These are phyloP conservation scores for Nemania diffusa DNA, from an alignment of 2,329 filamentous ascomycete genomes.

Conservation along the genomic window DNA sequence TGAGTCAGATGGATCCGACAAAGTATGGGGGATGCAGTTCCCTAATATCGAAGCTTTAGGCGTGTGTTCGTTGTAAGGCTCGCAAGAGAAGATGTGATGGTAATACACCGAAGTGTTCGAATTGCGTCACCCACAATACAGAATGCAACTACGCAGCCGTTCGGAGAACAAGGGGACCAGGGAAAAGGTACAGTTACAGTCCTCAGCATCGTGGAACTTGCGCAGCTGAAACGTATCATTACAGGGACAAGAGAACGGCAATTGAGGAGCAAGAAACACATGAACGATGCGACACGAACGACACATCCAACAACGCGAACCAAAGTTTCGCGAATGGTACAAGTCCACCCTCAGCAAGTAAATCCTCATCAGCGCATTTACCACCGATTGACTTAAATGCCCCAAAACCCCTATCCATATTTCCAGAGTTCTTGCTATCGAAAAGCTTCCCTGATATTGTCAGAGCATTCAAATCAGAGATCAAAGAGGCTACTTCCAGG, in stretches of 20 bases:
- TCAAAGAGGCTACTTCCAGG: slow-evolving; percentile 3
- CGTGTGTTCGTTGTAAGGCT: slow-evolving; percentile 29
- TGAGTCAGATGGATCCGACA: slow-evolving; percentile 3
- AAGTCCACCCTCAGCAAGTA: not conserved
- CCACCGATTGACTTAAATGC: not conserved
- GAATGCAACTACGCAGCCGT: slow-evolving; percentile 30
- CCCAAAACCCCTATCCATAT: slow-evolving; percentile 2
- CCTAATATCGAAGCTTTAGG: slow-evolving; percentile 18
- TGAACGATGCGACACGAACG: not conserved
- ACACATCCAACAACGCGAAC: not conserved
- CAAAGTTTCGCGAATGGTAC: not conserved
- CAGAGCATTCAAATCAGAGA: slow-evolving; percentile 5
- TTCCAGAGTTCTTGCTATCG: slow-evolving; percentile 28
- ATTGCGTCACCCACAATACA: slow-evolving; percentile 25
- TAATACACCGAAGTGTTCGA: slow-evolving; percentile 24
- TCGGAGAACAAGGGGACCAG: slow-evolving; percentile 29
- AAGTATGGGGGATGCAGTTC: not conserved
- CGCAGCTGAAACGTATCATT: not conserved
- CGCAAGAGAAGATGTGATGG: slow-evolving; percentile 34
- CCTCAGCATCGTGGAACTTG: not conserved
- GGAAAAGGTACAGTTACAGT: slow-evolving; percentile 24
- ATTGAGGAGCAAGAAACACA: not conserved
- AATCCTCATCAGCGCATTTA: not conserved
- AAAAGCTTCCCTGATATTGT: slow-evolving; percentile 8
- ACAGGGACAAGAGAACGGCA: slow-evolving; percentile 9